Percentiles rank a stretch among this genome's conserved stretches.
phyloP scores from a whole-genome alignment of 768 basidiomycete species.

The Flagelloscypha sp. region DNA sequence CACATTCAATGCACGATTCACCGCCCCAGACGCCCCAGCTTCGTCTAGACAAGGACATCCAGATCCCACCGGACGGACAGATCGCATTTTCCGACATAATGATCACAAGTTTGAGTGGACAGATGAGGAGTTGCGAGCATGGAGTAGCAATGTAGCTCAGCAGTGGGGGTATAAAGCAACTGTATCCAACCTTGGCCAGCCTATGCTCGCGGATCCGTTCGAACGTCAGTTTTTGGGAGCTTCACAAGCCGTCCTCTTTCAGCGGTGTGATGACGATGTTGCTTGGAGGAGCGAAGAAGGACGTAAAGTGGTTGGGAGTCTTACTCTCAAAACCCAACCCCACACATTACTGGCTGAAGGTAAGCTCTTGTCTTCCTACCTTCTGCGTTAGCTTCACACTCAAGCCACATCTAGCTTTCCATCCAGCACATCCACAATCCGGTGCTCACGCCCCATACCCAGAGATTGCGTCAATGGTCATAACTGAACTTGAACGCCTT shows the following conservation, averaged over 20 bases:
- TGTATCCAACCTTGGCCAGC: constrained; percentile 48
- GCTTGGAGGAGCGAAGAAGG: constrained; percentile 26
- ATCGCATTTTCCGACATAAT: constrained; percentile 66
- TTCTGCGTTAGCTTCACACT: no score
- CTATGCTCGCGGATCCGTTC: constrained; percentile 59
- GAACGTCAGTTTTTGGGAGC: constrained; percentile 62
- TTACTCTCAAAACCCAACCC: constrained; percentile 15
- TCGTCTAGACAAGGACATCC: constrained; percentile 41
- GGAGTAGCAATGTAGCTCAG: constrained; percentile 48
- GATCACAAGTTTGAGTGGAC: constrained; percentile 95
- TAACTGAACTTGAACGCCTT: constrained; percentile 46
- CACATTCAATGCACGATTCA: constrained; percentile 73
- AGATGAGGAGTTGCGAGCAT: constrained; percentile 54
- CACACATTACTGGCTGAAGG: constrained; percentile 45
- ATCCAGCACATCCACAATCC: constrained; percentile 42
- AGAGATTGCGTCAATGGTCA: constrained; percentile 43
- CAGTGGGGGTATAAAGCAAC: constrained; percentile 71
- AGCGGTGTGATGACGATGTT: constrained; percentile 28
- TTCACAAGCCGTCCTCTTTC: constrained; percentile 59
- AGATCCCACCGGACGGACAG: constrained; percentile 72
- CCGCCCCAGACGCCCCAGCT: constrained; percentile 38
- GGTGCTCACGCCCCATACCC: constrained; percentile 30
- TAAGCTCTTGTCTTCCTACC: no score
- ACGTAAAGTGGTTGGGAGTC: constrained; percentile 19
- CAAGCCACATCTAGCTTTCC: no score